Conservation (phyloP, 371 early-diverging fungal species). For the Mortierella sp. region DNA sequence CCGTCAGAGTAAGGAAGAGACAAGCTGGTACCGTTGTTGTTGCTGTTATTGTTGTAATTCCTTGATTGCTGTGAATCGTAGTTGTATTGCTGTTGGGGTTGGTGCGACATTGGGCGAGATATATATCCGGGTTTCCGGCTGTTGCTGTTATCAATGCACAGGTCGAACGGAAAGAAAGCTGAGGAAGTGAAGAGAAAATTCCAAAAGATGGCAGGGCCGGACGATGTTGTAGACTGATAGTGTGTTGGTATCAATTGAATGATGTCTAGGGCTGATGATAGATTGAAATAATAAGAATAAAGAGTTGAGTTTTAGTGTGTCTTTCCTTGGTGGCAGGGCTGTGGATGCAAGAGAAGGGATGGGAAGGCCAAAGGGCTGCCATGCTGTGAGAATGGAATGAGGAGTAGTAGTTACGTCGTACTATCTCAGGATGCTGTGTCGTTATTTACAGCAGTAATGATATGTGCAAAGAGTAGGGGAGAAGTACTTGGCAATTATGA, state of each 20-base stretch:
- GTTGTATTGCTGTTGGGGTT: neutral
- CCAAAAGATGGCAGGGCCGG: neutral
- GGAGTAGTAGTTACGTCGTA: neutral
- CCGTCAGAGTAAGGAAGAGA: slow-evolving; percentile 15
- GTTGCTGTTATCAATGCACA: neutral
- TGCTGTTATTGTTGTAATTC: neutral
- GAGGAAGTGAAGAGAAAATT: neutral
- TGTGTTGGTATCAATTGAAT: neutral
- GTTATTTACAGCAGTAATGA: neutral
- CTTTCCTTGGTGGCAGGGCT: neutral
- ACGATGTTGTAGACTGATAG: neutral
- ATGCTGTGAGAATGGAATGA: neutral
- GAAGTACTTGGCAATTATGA: neutral
- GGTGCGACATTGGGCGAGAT: slow-evolving; percentile 1
- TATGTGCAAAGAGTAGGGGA: neutral
- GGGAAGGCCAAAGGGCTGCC: neutral
- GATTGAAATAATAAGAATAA: neutral
- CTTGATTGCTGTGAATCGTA: neutral
- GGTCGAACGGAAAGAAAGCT: neutral
- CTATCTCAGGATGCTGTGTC: neutral
- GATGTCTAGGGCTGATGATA: neutral
- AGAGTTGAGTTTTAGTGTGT: neutral
- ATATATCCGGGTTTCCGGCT: neutral
- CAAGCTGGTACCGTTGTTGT: neutral
- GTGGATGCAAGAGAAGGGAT: too few species aligned